Evolutionary conservation across 495 filamentous ascomycete genomes (phyloP), one percentile per base, ranked within the genome.

Genomic region (Viridothelium virens): DNA sequence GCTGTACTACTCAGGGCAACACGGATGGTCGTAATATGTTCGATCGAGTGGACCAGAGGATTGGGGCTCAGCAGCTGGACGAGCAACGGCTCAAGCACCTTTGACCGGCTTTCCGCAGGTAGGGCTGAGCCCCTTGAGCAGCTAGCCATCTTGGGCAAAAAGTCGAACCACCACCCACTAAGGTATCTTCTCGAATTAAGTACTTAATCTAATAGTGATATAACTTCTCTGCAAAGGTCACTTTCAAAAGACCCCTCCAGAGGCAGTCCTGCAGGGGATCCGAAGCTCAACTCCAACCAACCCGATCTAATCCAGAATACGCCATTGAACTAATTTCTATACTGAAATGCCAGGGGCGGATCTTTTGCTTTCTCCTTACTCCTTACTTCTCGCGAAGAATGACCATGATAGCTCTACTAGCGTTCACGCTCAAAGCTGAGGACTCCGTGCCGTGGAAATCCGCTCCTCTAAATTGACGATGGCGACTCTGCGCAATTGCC

Each of bases 1-100:
- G 4, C 18, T 59, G 36, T 18, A 7, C 7, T 5, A 34, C 18
- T n/a, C 10, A 31, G 31, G 53, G 3, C 53, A 36, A 36, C 5
- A 34, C 53, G 31, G 36, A n/a, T 34, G 7, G 53, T 14, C 5
- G 25, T 36, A 59, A 34, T 18, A 9, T 59, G 31, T 36, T 33
- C 36, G 53, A 36, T 59, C 14, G 53, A 59, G 7, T 59, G 53
- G 53, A 34, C 6, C 31, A 59, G 53, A 36, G 6, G 31, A 59
- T 36, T 59, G 53, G 53, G 53, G 53, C 53, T 59, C 53, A 59
- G 53, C 53, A 59, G 53, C 53, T 59, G 53, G 25, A 59, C 6
- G 7, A 14, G 33, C 53, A 59, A 18, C 53, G 53, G 53, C 53
- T 31, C 10, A 34, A 9, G 31, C 14, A 53, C 1, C 10, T 11